These are phyloP conservation scores for Pyrus communis DNA, from an alignment of 306 rosid species.

Conservation along the genomic window DNA sequence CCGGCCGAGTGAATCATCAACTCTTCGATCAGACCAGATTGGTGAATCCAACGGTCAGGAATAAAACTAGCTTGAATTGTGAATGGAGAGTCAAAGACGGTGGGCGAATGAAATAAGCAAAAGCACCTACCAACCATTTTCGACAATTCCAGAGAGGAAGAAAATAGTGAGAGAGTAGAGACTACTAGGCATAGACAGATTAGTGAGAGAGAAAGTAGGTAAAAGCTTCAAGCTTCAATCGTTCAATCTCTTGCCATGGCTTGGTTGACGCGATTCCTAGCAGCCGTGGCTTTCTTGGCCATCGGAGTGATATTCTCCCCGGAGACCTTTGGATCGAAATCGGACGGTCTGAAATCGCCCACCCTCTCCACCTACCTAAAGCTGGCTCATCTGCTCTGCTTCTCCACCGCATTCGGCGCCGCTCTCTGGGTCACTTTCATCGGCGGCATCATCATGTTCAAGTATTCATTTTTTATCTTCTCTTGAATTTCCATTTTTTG, in stretches of 20 bases:
- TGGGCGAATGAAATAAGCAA: no score
- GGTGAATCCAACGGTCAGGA: background rate
- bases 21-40: background rate
- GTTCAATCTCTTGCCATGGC: constrained; percentile 36
- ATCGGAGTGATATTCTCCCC: constrained; percentile 90
- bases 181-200: no score
- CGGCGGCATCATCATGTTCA: constrained; percentile 97
- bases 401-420: constrained; percentile 87
- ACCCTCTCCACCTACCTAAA: constrained; percentile 59
- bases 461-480: constrained; percentile 26
- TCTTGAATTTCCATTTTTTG: background rate
- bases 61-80: no score
- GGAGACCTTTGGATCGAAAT: constrained; percentile 69
- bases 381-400: constrained; percentile 79
- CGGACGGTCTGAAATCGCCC: constrained; percentile 37
- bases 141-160: background rate
- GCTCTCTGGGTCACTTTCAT: constrained; percentile 96
- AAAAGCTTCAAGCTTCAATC: background rate
- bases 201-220: background rate
- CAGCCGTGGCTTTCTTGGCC: constrained; percentile 77
- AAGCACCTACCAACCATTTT: no score
- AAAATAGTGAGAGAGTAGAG: background rate
- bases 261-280: constrained; percentile 65
- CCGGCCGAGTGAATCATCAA: background rate
- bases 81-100: no score